A percentile compares a stretch with the other conserved stretches of the same genome.
Conservation (phyloP, 768 basidiomycete species). For the Suillus plorans region DNA sequence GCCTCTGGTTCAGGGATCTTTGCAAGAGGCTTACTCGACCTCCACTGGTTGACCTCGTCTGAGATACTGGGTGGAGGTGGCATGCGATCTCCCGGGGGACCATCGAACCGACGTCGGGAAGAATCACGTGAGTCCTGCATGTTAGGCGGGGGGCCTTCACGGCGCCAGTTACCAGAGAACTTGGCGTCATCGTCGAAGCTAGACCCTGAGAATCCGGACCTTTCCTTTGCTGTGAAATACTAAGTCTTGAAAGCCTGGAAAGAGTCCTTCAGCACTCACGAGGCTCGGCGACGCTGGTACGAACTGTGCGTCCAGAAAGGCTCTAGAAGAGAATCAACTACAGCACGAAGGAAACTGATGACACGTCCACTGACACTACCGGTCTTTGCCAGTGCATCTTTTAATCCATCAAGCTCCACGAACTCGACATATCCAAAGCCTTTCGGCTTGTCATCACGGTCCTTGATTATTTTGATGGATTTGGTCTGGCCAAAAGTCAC, state of each 20-base stretch:
- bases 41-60: constrained; percentile 70
- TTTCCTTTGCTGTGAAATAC: constrained; percentile 68
- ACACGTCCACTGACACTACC: constrained; percentile 54
- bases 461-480: constrained; percentile 90
- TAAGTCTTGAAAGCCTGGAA: constrained; percentile 10
- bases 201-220: constrained; percentile 51
- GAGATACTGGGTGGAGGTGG: constrained; percentile 51
- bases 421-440: constrained; percentile 99
- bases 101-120: constrained; percentile 69
- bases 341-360: not conserved
- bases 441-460: constrained; percentile 92
- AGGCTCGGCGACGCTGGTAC: constrained; percentile 95
- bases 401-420: constrained; percentile 79
- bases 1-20: constrained; percentile 46
- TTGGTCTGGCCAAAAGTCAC: constrained; percentile 50
- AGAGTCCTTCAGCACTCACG: constrained; percentile 57
- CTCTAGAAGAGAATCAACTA: constrained; percentile 37
- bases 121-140: constrained; percentile 58
- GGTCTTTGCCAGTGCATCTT: constrained; percentile 73
- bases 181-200: constrained; percentile 70
- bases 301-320: constrained; percentile 76
- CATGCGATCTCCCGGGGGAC: constrained; percentile 41
- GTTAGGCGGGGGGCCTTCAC: constrained; percentile 83
- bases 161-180: constrained; percentile 82
- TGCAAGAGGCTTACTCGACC: constrained; percentile 49